phyloP scores from a whole-genome alignment of 169 alveolate genomes.

The Babesia ovata region DNA sequence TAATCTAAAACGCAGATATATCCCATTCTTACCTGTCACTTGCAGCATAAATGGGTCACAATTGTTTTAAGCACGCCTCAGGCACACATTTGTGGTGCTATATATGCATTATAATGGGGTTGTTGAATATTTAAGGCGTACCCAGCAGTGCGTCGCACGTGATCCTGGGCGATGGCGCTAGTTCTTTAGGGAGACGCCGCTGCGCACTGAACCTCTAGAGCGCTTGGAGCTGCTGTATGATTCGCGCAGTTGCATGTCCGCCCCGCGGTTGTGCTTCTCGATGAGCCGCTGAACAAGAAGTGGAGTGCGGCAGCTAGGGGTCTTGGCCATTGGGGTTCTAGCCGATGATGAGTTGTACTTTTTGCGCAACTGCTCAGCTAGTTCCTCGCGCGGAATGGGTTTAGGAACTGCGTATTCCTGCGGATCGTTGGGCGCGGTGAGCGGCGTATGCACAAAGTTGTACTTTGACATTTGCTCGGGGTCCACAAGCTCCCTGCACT shows the following conservation, averaged over 20 bases:
- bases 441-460: constrained; percentile 73
- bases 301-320: constrained; percentile 42
- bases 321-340: constrained; percentile 23
- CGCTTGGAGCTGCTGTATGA: constrained; percentile 43
- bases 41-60: not conserved
- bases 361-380: constrained; percentile 64
- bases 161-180: not conserved
- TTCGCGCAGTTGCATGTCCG: constrained; percentile 49
- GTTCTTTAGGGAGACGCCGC: constrained; percentile 4
- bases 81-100: not conserved
- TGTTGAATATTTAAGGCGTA: not conserved
- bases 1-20: no score
- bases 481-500: constrained; percentile 43
- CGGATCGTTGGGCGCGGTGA: constrained; percentile 17
- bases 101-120: not conserved
- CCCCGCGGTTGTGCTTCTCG: constrained; percentile 52
- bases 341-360: constrained; percentile 29
- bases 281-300: constrained; percentile 51
- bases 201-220: constrained; percentile 26
- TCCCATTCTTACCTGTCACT: no score
- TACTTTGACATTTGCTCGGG: constrained; percentile 33
- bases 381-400: constrained; percentile 62
- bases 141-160: not conserved
- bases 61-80: not conserved
- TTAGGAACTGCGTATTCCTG: constrained; percentile 67